Evolutionary conservation across 1,284 basidiomycete species (phyloP).

Genomic region (Pyrrhoderma lamaoense): DNA sequence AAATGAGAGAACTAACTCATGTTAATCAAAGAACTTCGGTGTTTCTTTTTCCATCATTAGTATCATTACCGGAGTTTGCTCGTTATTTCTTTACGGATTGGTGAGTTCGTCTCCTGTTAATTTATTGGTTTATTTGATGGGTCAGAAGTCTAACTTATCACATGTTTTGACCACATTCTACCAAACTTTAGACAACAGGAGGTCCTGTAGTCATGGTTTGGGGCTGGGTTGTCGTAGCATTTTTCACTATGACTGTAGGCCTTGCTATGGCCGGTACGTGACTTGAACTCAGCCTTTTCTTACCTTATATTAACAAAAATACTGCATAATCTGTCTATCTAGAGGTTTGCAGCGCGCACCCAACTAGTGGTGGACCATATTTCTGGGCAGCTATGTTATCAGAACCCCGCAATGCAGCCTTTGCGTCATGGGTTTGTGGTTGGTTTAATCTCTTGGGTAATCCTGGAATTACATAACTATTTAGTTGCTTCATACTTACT

Average conservation of each 20-base stretch:
- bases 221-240: conserved; percentile 64
- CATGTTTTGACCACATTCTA: not conserved
- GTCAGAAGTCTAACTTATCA: conserved; percentile 1
- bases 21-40: conserved; percentile 52
- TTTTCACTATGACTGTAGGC: conserved; percentile 59
- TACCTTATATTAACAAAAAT: no score
- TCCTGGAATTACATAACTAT: not conserved
- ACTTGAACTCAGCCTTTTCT: not conserved
- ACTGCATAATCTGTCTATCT: conserved; percentile 6
- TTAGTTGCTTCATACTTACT: not conserved
- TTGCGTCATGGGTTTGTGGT: conserved; percentile 64
- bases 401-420: conserved; percentile 42
- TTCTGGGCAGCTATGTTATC: conserved; percentile 73
- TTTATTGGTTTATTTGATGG: no score
- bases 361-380: conserved; percentile 68
- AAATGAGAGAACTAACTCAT: not conserved
- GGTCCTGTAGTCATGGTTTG: conserved; percentile 70
- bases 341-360: conserved; percentile 69
- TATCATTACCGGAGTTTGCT: conserved; percentile 61
- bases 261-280: conserved; percentile 58
- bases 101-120: conserved; percentile 32
- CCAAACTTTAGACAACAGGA: conserved; percentile 47
- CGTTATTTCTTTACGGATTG: conserved; percentile 58
- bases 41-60: conserved; percentile 73
- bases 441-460: conserved; percentile 63